Evolutionary conservation across 2,329 filamentous ascomycete genomes (phyloP).

Genomic region (Arthrinium phaeospermum): DNA sequence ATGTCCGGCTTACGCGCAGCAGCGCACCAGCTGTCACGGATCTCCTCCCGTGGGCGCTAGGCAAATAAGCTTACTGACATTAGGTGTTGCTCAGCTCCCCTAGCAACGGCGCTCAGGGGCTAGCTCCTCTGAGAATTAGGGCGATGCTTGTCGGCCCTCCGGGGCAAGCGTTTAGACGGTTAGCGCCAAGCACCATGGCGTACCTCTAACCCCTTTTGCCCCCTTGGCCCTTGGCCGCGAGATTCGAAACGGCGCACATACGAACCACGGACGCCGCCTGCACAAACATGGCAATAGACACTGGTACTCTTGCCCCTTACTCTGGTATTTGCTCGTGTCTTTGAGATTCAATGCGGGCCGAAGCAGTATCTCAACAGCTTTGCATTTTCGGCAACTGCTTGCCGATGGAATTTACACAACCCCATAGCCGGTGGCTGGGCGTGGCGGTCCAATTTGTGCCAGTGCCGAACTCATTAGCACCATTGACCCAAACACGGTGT

Average conservation of each 20-base stretch:
- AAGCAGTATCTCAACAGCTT: no score
- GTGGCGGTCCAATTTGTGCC: neutral
- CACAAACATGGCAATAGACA: neutral
- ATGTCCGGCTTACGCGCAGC: conserved; percentile 3
- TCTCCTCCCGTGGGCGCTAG: neutral
- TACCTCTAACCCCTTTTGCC: neutral
- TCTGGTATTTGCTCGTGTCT: neutral
- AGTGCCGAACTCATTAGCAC: neutral
- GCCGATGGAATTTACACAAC: neutral
- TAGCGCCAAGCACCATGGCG: neutral
- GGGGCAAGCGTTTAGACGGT: neutral
- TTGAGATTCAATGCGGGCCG: neutral
- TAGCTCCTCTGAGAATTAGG: neutral
- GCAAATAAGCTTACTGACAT: neutral
- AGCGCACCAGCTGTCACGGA: neutral
- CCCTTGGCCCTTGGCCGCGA: neutral
- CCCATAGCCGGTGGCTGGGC: neutral
- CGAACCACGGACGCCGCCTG: neutral
- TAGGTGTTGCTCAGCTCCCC: neutral
- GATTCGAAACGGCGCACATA: neutral
- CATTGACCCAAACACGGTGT: neutral
- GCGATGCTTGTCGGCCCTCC: neutral
- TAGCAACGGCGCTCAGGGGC: neutral
- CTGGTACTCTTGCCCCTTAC: accelerated
- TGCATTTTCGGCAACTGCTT: neutral